These are phyloP conservation scores for Capronia coronata DNA, from an alignment of 2,329 filamentous ascomycete species.

Conservation along the genomic window DNA sequence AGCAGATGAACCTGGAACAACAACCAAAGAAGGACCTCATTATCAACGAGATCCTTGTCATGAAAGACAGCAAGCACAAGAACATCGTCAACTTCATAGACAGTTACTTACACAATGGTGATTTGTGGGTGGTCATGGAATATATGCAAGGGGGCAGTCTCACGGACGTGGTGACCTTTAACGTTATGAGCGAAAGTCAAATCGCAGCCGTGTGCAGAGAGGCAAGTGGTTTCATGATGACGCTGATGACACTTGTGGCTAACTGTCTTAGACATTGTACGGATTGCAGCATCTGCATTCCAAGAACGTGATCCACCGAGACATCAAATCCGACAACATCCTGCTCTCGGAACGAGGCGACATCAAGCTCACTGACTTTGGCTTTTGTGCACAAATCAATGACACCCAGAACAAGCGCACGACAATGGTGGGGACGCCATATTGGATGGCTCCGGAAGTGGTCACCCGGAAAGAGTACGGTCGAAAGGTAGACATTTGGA, in stretches of 20 bases:
- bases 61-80: slow-evolving; percentile 97
- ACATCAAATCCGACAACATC: slow-evolving; percentile 99
- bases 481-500: slow-evolving; percentile 98
- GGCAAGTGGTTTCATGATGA: slow-evolving; percentile 37
- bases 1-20: slow-evolving; percentile 98
- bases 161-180: slow-evolving; percentile 97
- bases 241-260: slow-evolving; percentile 2
- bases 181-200: slow-evolving; percentile 97
- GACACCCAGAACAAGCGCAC: slow-evolving; percentile 95
- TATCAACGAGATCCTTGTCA: slow-evolving; percentile 97
- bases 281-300: slow-evolving; percentile 93
- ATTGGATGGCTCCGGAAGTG: slow-evolving; percentile 99
- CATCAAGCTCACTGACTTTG: slow-evolving; percentile 98
- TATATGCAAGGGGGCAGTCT: slow-evolving; percentile 98
- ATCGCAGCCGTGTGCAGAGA: slow-evolving; percentile 94
- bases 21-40: slow-evolving; percentile 99
- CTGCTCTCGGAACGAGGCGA: slow-evolving; percentile 86
- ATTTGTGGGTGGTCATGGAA: slow-evolving; percentile 99
- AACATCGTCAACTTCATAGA: slow-evolving; percentile 99
- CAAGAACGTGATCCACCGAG: slow-evolving; percentile 94
- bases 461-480: slow-evolving; percentile 97
- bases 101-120: slow-evolving; percentile 81
- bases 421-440: slow-evolving; percentile 97
- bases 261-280: slow-evolving; percentile 59
- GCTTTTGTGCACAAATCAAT: slow-evolving; percentile 97